phyloP scores from a whole-genome alignment of 345 rosid genomes.

The rapeseed (Brassica napus) region DNA sequence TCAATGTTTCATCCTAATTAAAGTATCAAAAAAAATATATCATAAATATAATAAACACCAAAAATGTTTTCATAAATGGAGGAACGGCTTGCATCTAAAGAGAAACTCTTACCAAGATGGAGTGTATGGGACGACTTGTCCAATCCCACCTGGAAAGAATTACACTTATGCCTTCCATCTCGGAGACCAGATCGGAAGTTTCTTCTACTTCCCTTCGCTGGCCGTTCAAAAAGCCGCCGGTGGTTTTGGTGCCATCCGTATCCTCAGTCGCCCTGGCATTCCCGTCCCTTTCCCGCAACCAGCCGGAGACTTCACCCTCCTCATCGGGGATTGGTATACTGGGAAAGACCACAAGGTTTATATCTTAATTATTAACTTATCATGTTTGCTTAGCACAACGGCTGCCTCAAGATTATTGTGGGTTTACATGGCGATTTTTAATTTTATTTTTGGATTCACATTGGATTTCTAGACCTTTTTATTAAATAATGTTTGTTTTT shows the following conservation, averaged over 20 bases:
- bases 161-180: constrained; percentile 79
- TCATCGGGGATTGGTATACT: constrained; percentile 80
- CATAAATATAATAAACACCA: background rate
- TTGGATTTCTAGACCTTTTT: background rate
- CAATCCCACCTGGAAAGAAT: constrained; percentile 88
- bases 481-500: background rate
- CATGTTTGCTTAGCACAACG: background rate
- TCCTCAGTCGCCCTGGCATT: constrained; percentile 78
- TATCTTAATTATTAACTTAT: constrained; percentile 1
- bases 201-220: constrained; percentile 86
- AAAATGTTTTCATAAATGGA: constrained; percentile 20
- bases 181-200: constrained; percentile 90
- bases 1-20: constrained; percentile 16
- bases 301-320: constrained; percentile 70
- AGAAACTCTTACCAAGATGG: constrained; percentile 87
- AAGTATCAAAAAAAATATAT: background rate
- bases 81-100: constrained; percentile 93
- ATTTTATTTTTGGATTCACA: background rate
- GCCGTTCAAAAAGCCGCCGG: constrained; percentile 95
- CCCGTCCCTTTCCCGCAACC: constrained; percentile 91
- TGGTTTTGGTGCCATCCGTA: constrained; percentile 72
- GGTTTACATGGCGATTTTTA: background rate
- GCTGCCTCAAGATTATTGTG: background rate
- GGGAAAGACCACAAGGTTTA: constrained; percentile 59
- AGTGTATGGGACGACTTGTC: constrained; percentile 89